Evolutionary conservation across 768 basidiomycete genomes (phyloP), one percentile per base, ranked within the genome.

Genomic region (button mushroom (Agaricus bisporus)): DNA sequence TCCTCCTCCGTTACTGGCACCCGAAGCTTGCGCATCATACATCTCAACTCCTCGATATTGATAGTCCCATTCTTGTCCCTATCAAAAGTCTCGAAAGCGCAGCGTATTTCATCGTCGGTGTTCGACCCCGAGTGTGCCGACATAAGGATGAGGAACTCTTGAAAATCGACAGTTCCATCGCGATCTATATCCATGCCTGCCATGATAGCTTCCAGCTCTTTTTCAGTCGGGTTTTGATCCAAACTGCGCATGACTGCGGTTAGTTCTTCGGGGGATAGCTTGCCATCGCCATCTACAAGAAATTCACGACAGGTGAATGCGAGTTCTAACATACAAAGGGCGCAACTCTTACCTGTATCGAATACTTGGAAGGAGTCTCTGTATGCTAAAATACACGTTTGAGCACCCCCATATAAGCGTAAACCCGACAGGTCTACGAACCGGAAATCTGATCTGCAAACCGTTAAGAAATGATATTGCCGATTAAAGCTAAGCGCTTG

Each of bases 51-150:
- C 1, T 84, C 83, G 4, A 88, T 82, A 35, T 79, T 86, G 71
- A 98, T 97, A 64, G 77, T 88, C 15, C 94, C 95, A 62, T 92
- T 94, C 11, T 89, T 89, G 64, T 98, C 91, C 81, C 91, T 94
- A 72, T 98, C 95, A 63, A 97, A 97, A 51, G 93, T 91, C 70
- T 88, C 89, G 82, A 98, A 98, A 22, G 95, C 95, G 76, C 95
- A 91, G 68, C 83, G 85, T 70, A 98, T 89, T 73, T 97, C 95
- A 69, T 94, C 93, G 70, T 97, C 92, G 61, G 81, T 56, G 28
- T 54, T 53, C 3, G 12, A 18, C 22, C 36, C 35, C n/a, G 53
- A 90, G 73, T 87, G 87, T 60, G 84, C 73, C 50, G 82, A 82
- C 85, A 86, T 86, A 82, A 87, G 84, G 44, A 80, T 83, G 57